These are phyloP conservation scores for Jaminaea rosea DNA, from an alignment of 1,284 basidiomycete genomes.

Conservation along the genomic window DNA sequence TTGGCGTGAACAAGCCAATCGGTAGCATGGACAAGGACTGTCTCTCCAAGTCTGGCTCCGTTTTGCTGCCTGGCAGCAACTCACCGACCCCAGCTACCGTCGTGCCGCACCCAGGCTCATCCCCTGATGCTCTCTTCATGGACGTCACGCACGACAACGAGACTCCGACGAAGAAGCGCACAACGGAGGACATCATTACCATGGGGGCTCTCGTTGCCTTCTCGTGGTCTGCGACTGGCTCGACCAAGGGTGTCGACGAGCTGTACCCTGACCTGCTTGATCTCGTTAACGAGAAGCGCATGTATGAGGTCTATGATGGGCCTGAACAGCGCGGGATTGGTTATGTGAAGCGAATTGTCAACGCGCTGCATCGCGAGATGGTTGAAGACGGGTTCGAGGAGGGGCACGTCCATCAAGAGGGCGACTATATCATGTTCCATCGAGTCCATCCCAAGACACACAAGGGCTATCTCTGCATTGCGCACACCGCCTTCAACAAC, in stretches of 20 bases:
- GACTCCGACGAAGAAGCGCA: conserved; percentile 37
- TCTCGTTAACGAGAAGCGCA: conserved; percentile 30
- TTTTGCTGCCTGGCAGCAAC: conserved; percentile 25
- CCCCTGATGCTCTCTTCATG: conserved; percentile 41
- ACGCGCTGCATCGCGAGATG: conserved; percentile 41
- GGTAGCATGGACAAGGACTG: conserved; percentile 38
- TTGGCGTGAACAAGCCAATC: conserved; percentile 40
- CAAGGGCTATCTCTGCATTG: conserved; percentile 28
- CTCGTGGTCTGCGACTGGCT: conserved; percentile 40
- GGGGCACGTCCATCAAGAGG: conserved; percentile 39
- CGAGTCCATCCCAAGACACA: conserved; percentile 39
- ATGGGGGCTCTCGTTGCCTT: conserved; percentile 41
- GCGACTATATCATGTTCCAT: conserved; percentile 35
- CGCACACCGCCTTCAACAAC: conserved; percentile 36
- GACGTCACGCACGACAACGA: conserved; percentile 43
- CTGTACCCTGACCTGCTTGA: conserved; percentile 36
- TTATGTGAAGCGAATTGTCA: conserved; percentile 31
- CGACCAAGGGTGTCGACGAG: conserved; percentile 38
- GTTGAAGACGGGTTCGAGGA: conserved; percentile 30
- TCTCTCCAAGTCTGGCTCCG: conserved; percentile 52
- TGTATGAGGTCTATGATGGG: conserved; percentile 17
- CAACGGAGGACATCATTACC: conserved; percentile 37
- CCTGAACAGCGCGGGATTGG: conserved; percentile 29
- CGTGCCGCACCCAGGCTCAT: conserved; percentile 28
- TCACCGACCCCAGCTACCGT: conserved; percentile 13